Conservation (phyloP, 495 filamentous ascomycete genomes). For the Aspergillus haitiensis region DNA sequence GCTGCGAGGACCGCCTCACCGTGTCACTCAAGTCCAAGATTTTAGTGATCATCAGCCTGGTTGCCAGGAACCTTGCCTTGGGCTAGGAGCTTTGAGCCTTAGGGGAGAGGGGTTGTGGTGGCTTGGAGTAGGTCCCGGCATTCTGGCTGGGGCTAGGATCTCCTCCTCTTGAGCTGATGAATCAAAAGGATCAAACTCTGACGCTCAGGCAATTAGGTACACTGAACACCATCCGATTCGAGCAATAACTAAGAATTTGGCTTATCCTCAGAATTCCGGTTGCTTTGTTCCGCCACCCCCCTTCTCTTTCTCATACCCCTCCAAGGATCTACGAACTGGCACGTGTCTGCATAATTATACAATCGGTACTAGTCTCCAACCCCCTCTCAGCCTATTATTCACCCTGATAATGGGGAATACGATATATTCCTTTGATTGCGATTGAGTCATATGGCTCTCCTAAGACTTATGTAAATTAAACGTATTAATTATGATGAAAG, state of each 20-base stretch:
- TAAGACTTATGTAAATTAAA: background rate
- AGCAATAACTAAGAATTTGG: background rate
- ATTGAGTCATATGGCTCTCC: background rate
- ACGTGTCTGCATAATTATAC: constrained; percentile 29
- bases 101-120: constrained; percentile 16
- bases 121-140: constrained; percentile 28
- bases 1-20: constrained; percentile 20
- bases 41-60: constrained; percentile 14
- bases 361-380: background rate
- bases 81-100: constrained; percentile 2
- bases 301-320: constrained; percentile 8
- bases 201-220: constrained; percentile 10
- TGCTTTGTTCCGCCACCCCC: background rate
- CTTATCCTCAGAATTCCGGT: background rate
- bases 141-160: constrained; percentile 33
- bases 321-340: constrained; percentile 34
- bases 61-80: constrained; percentile 16
- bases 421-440: background rate
- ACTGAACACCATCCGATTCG: constrained; percentile 4
- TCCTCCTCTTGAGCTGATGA: constrained; percentile 18
- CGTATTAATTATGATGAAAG: background rate
- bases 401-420: background rate
- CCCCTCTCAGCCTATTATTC: constrained; percentile 15
- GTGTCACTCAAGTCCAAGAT: constrained; percentile 4
- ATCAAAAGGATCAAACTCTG: constrained; percentile 15